Evolutionary conservation across 164 flowering plant species (phyloP), one percentile per base, ranked within the genome.

Genomic region (Liquidambar formosana): DNA sequence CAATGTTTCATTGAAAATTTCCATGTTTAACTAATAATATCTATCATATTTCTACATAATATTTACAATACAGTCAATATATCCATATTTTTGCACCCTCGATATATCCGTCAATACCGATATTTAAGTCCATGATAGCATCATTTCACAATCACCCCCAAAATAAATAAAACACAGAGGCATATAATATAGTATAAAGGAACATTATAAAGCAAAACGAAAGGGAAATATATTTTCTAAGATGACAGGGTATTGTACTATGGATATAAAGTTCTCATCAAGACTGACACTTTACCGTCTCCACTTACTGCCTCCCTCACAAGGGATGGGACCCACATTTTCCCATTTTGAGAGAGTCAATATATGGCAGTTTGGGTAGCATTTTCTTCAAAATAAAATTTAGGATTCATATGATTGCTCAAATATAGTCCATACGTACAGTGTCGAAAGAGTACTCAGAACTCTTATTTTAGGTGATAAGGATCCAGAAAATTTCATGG

Each of bases 401-500:
- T 15, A 58, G 12, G 46, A n/a, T 14, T 58, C 28, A 13, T 38
- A 41, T 11, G 16, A 38, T 61, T 10, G 22, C 16, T 33, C 48
- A 27, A 49, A 26, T 52, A 63, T 56, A 51, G 48, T 75, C 14
- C 63, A 73, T 65, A 87, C 94, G 26, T 89, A 94, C 99, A 94
- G 89, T 44, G 85, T 74, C 15, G 71, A n/a, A 47, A 95, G 97
- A 62, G 70, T 74, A 77, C 72, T 83, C 71, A 95, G 65, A 65
- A 64, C 64, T 65, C 91, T 92, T 65, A 95, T 72, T 81, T 57
- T 75, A 12, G 97, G 89, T 21, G 94, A 76, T 82, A 95, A 75
- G 10, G 68, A 54, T 63, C 97, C 99, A 70, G 94, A 78, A 61
- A 88, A 84, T 60, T 91, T 87, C 86, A 88, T 78, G 53, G 83